Percentiles rank a stretch among this genome's conserved stretches.
phyloP scores from a whole-genome alignment of 2,329 filamentous ascomycete species.

The Volutella citrinella region DNA sequence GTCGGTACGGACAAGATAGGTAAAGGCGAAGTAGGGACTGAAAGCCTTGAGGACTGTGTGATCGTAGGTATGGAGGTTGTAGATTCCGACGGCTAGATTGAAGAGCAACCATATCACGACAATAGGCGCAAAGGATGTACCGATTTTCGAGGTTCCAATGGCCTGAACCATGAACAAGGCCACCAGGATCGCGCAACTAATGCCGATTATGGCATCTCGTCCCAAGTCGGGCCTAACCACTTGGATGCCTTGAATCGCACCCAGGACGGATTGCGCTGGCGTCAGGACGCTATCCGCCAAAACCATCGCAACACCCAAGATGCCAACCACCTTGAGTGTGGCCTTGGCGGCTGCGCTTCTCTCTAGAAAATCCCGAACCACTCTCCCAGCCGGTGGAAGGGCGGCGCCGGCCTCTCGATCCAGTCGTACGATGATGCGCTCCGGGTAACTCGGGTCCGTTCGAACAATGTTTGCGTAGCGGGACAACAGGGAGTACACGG shows the following conservation, averaged over 20 bases:
- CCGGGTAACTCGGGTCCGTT: constrained; percentile 49
- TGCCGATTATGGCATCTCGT: constrained; percentile 57
- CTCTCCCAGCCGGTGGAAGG: constrained; percentile 47
- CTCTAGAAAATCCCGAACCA: constrained; percentile 56
- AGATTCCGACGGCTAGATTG: constrained; percentile 62
- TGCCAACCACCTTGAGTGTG: constrained; percentile 58
- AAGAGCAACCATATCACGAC: constrained; percentile 66
- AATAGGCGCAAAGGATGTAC: constrained; percentile 61
- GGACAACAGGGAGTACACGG: constrained; percentile 62
- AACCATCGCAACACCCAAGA: constrained; percentile 66
- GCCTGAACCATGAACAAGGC: constrained; percentile 63
- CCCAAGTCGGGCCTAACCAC: constrained; percentile 57
- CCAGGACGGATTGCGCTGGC: constrained; percentile 67
- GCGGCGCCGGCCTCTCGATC: constrained; percentile 57
- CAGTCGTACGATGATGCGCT: constrained; percentile 54
- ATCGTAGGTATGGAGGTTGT: constrained; percentile 53
- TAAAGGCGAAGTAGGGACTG: constrained; percentile 57
- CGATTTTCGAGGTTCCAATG: constrained; percentile 60
- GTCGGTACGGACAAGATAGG: constrained; percentile 58
- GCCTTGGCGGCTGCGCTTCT: constrained; percentile 48
- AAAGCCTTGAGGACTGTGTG: constrained; percentile 55
- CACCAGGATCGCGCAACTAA: constrained; percentile 62
- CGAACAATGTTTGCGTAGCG: constrained; percentile 58
- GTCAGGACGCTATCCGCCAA: constrained; percentile 65
- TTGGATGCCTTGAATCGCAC: constrained; percentile 62